phyloP scores from a whole-genome alignment of 1,284 basidiomycete genomes.

The Neonothopanus nambi region DNA sequence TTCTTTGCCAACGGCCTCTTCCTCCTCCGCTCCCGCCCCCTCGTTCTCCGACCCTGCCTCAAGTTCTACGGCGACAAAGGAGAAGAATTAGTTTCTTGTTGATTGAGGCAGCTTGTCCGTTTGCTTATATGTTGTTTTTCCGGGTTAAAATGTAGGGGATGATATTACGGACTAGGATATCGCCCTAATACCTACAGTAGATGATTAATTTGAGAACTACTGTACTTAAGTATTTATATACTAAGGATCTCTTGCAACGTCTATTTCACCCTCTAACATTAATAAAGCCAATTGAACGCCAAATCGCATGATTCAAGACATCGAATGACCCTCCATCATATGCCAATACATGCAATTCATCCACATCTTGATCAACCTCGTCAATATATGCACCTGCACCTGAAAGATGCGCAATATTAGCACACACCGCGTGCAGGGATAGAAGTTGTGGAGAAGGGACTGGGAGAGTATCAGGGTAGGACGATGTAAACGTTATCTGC shows the following conservation, averaged over 20 bases:
- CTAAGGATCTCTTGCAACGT: too few species aligned
- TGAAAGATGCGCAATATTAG: constrained; percentile 30
- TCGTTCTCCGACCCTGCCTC: constrained; percentile 15
- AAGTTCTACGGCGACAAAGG: constrained; percentile 31
- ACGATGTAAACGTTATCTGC: constrained; percentile 8
- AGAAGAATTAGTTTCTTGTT: too few species aligned
- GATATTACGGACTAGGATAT: too few species aligned
- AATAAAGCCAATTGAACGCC: neutral
- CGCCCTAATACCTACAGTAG: too few species aligned
- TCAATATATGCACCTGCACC: constrained; percentile 34
- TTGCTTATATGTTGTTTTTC: too few species aligned
- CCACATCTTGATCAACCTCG: constrained; percentile 12
- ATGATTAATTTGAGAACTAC: too few species aligned
- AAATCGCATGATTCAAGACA: constrained; percentile 1
- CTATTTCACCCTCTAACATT: too few species aligned
- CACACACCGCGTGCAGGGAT: constrained; percentile 27
- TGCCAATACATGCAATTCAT: constrained; percentile 1
- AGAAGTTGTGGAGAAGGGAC: constrained; percentile 20
- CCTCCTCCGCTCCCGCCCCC: constrained; percentile 40
- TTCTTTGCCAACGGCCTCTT: constrained; percentile 94
- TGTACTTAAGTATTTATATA: too few species aligned
- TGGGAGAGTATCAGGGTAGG: constrained; percentile 5
- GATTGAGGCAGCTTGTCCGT: too few species aligned
- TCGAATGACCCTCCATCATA: constrained; percentile 3
- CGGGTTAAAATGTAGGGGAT: too few species aligned